A percentile compares a stretch with the other conserved stretches of the same genome.
These are phyloP conservation scores for Tulasnella calospora DNA, from an alignment of 768 basidiomycete genomes.

Conservation along the genomic window DNA sequence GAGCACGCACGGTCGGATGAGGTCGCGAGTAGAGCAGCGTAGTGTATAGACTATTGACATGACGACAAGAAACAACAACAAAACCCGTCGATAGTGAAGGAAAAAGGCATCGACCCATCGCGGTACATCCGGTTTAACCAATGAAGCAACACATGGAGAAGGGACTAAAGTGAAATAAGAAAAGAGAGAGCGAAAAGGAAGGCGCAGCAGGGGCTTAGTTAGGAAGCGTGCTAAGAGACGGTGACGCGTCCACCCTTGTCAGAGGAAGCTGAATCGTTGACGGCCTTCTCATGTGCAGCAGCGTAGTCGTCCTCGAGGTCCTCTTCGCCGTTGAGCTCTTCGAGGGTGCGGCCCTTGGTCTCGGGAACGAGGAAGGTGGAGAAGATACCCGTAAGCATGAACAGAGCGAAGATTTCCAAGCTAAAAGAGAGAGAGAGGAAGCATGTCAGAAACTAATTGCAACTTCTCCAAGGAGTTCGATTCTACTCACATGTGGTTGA, in stretches of 20 bases:
- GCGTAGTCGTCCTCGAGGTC: constrained; percentile 29
- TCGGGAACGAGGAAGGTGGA: constrained; percentile 78
- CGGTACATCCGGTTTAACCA: background rate
- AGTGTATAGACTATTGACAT: background rate
- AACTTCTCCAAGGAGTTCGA: constrained; percentile 50
- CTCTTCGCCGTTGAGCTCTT: constrained; percentile 32
- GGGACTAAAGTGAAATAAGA: background rate
- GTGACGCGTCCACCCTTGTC: background rate
- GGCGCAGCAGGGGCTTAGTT: background rate
- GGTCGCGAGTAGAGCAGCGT: background rate
- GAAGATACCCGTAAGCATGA: constrained; percentile 81
- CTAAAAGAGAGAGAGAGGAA: constrained; percentile 48
- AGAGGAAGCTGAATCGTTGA: constrained; percentile 15
- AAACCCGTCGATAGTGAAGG: background rate
- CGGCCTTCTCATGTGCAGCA: constrained; percentile 28
- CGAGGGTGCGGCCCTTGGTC: constrained; percentile 47
- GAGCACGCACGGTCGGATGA: too few relatives aligned
- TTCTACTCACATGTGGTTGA: constrained; percentile 63
- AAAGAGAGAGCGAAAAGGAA: background rate
- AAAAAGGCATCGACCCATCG: background rate
- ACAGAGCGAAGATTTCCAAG: constrained; percentile 74
- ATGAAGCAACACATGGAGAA: background rate
- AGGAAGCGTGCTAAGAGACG: background rate
- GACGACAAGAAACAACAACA: background rate
- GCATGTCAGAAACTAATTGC: constrained; percentile 40